Percentiles rank a stretch among this genome's conserved stretches.
Conservation (phyloP, 768 basidiomycete species). For the Serendipita vermifera region DNA sequence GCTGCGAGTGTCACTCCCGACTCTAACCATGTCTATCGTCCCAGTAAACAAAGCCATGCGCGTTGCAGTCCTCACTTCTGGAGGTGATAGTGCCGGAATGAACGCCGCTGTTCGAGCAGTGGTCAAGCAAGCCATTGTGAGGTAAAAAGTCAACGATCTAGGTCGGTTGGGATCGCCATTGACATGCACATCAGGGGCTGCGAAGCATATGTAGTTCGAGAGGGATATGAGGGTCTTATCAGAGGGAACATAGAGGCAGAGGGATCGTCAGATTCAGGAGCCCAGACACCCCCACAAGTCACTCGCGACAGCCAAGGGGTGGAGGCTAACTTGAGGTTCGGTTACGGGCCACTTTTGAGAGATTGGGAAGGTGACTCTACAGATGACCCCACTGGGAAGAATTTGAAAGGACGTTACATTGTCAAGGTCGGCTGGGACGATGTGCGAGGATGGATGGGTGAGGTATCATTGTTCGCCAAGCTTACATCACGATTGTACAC, state of each 20-base stretch:
- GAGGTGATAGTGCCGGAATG: conserved; percentile 97
- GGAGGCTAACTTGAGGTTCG: conserved; percentile 57
- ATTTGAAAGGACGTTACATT: conserved; percentile 83
- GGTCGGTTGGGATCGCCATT: neutral
- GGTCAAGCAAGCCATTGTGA: conserved; percentile 83
- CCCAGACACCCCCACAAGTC: neutral
- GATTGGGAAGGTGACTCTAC: conserved; percentile 58
- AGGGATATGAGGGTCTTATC: conserved; percentile 97
- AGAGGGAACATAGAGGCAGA: conserved; percentile 56
- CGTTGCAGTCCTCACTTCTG: conserved; percentile 87
- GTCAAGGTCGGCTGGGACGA: conserved; percentile 97
- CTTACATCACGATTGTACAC: neutral
- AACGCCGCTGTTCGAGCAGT: conserved; percentile 89
- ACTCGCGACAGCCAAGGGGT: conserved; percentile 1
- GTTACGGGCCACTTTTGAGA: conserved; percentile 60
- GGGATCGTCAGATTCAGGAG: neutral
- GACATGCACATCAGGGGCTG: conserved; percentile 52
- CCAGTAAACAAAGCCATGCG: conserved; percentile 41
- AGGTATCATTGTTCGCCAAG: conserved; percentile 34
- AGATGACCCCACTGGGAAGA: conserved; percentile 43
- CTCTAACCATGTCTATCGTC: too few relatives aligned
- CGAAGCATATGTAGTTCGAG: conserved; percentile 90
- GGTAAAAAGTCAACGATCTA: conserved; percentile 30
- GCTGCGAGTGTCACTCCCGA: too few relatives aligned
- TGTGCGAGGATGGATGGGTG: conserved; percentile 85